Conservation (phyloP, 208 protist genomes). For the Wallacemonas sp. region DNA sequence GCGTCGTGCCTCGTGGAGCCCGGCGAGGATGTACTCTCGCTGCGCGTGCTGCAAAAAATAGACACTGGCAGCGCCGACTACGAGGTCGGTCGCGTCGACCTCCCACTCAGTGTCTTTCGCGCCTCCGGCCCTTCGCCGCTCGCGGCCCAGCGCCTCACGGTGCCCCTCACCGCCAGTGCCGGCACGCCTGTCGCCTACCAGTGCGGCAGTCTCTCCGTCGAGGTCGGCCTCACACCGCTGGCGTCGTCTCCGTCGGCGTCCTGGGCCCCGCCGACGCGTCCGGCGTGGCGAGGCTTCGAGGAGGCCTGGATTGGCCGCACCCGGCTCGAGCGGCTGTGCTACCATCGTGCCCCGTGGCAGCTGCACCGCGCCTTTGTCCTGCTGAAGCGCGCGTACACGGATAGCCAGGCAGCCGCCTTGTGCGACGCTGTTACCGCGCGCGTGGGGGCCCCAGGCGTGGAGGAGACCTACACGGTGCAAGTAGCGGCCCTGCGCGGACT, state of each 20-base stretch:
- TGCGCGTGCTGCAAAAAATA: neutral
- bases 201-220: conserved; percentile 17
- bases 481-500: conserved; percentile 27
- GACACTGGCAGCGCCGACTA: conserved; percentile 1
- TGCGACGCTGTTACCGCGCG: conserved; percentile 17
- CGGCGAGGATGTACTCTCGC: neutral
- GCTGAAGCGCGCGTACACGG: conserved; percentile 23
- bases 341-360: conserved; percentile 27
- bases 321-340: conserved; percentile 26
- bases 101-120: conserved; percentile 9
- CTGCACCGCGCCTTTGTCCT: conserved; percentile 38
- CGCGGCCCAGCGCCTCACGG: neutral
- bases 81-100: conserved; percentile 12
- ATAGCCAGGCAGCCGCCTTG: conserved; percentile 10
- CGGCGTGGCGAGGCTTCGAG: conserved; percentile 7
- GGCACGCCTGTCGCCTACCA: conserved; percentile 3
- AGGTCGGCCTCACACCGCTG: conserved; percentile 21
- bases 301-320: conserved; percentile 2
- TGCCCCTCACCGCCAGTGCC: conserved; percentile 8
- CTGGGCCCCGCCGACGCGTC: neutral
- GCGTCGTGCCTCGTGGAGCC: neutral
- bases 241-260: neutral
- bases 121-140: neutral
- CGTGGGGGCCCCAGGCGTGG: neutral
- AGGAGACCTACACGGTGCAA: conserved; percentile 17